Conservation (phyloP, 345 rosid species). For the Hevea brasiliensis region DNA sequence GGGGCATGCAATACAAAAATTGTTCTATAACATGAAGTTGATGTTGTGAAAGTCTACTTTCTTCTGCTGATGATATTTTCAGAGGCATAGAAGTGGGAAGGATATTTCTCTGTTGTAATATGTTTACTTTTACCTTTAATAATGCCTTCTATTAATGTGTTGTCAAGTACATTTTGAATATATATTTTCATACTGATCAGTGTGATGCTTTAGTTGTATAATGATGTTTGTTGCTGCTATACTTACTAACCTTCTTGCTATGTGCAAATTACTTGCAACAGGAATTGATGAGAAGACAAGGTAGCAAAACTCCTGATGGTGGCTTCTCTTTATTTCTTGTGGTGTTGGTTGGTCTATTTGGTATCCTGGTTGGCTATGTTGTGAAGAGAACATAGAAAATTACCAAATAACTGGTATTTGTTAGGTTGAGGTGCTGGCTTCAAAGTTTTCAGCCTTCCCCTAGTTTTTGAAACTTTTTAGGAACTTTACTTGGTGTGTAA, state of each 20-base stretch:
- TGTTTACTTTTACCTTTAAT: not conserved
- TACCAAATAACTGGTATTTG: not conserved
- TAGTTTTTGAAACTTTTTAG: conserved; percentile 4
- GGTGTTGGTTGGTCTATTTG: conserved; percentile 56
- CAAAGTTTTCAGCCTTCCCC: not conserved
- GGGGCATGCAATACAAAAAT: too few species aligned
- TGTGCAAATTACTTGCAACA: conserved; percentile 24
- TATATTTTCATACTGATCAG: not conserved
- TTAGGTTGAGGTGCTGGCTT: conserved; percentile 11
- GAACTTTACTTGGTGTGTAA: conserved; percentile 7
- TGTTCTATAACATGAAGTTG: too few species aligned
- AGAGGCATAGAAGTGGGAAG: not conserved
- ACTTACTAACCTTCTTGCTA: not conserved
- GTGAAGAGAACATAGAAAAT: conserved; percentile 38
- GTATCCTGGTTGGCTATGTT: conserved; percentile 59
- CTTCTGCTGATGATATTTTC: too few species aligned
- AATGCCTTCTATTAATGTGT: not conserved
- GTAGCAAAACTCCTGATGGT: conserved; percentile 43
- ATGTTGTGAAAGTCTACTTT: too few species aligned
- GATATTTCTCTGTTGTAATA: not conserved
- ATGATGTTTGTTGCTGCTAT: not conserved
- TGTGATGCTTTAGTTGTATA: not conserved
- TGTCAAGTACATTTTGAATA: too few species aligned
- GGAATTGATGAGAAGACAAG: conserved; percentile 61
- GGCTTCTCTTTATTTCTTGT: conserved; percentile 49